phyloP scores from a whole-genome alignment of 2,329 filamentous ascomycete genomes.

The Pseudocercospora eumusae region DNA sequence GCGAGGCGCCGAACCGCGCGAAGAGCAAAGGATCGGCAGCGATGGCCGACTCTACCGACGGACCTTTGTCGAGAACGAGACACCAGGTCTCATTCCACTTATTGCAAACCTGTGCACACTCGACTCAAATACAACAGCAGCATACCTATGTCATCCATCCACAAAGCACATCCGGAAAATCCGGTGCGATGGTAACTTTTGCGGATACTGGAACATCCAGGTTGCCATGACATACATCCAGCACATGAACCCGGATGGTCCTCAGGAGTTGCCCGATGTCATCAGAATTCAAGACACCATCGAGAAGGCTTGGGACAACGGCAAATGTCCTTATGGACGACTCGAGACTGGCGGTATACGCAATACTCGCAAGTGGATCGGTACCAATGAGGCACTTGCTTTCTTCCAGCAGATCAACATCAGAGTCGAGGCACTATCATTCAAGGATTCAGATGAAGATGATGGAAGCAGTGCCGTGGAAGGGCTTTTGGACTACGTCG shows the following conservation, averaged over 20 bases:
- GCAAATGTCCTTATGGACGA: constrained; percentile 73
- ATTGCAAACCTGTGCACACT: constrained; percentile 56
- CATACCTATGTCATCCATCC: constrained; percentile 75
- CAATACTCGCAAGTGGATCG: constrained; percentile 93
- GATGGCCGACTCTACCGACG: constrained; percentile 47
- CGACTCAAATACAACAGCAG: constrained; percentile 64
- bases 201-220: constrained; percentile 93
- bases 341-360: constrained; percentile 82
- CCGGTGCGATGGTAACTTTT: constrained; percentile 83
- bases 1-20: constrained; percentile 44
- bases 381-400: constrained; percentile 84
- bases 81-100: constrained; percentile 48
- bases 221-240: constrained; percentile 80
- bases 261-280: constrained; percentile 65
- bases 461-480: constrained; percentile 53
- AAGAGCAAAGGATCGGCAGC: constrained; percentile 45
- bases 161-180: constrained; percentile 82
- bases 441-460: constrained; percentile 39
- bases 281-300: constrained; percentile 83
- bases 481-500: constrained; percentile 66
- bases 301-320: constrained; percentile 82
- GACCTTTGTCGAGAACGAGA: constrained; percentile 49
- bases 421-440: constrained; percentile 55
- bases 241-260: constrained; percentile 27
- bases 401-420: constrained; percentile 69